Evolutionary conservation across 345 rosid genomes (phyloP).

Genomic region (Boechera retrofracta): DNA sequence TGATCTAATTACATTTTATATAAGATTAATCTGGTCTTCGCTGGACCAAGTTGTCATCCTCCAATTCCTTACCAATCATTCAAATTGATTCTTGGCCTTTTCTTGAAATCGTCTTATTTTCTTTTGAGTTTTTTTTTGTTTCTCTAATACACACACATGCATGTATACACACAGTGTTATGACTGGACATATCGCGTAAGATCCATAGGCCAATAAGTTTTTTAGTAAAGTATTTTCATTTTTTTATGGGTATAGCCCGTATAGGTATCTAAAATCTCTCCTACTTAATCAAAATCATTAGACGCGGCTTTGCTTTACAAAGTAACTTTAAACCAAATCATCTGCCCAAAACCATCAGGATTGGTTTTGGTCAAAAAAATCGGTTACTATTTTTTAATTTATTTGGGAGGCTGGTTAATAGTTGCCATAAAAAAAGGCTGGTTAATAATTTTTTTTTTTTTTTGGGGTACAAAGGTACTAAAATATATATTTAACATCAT

Average conservation of each 20-base stretch:
- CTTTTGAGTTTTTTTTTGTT: neutral
- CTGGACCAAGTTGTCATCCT: constrained; percentile 60
- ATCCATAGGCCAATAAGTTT: constrained; percentile 2
- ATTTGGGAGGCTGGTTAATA: neutral
- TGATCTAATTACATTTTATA: constrained; percentile 17
- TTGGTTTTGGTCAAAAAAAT: neutral
- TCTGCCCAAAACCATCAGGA: neutral
- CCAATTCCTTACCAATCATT: constrained; percentile 42
- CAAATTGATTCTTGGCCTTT: constrained; percentile 29
- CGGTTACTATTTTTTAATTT: neutral
- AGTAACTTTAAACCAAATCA: constrained; percentile 1
- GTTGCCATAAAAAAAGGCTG: neutral
- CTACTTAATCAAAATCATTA: constrained; percentile 10
- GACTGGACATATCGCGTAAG: constrained; percentile 24
- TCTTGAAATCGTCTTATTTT: constrained; percentile 39
- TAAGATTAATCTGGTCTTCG: constrained; percentile 47
- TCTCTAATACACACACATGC: neutral
- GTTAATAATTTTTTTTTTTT: neutral
- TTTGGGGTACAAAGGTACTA: too few relatives aligned
- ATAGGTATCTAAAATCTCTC: neutral
- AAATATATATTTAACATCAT: too few relatives aligned
- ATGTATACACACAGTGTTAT: constrained; percentile 30
- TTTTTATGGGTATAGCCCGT: neutral
- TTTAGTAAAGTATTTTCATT: neutral
- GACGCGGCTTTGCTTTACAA: constrained; percentile 25